Evolutionary conservation across 129 eudicot species (phyloP).

Genomic region (Tagetes erecta): DNA sequence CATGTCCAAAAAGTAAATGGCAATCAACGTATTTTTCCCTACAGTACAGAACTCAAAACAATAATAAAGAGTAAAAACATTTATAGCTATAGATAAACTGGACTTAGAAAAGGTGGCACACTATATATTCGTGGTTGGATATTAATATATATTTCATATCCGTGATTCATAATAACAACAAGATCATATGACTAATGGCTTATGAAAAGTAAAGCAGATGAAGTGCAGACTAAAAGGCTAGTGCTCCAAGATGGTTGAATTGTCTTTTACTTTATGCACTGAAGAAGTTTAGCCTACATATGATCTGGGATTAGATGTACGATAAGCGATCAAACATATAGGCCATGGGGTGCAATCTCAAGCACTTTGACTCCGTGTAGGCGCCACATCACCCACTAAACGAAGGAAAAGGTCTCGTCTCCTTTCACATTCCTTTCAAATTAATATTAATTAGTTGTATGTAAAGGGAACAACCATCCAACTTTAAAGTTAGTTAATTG

Average conservation of each 20-base stretch:
- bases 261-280: background rate
- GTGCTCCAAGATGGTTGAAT: background rate
- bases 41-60: background rate
- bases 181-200: background rate
- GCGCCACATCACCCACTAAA: too few relatives aligned
- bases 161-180: background rate
- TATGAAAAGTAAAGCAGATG: conserved; percentile 4
- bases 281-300: background rate
- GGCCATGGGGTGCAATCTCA: too few relatives aligned
- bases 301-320: background rate
- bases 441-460: too few relatives aligned
- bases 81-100: background rate
- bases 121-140: background rate
- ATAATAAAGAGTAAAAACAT: background rate
- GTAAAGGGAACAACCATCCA: too few relatives aligned
- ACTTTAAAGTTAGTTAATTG: too few relatives aligned
- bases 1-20: background rate
- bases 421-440: too few relatives aligned
- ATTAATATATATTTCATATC: background rate
- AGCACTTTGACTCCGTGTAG: too few relatives aligned
- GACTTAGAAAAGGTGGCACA: background rate
- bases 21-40: background rate
- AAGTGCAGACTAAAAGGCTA: background rate
- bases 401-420: too few relatives aligned
- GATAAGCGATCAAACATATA: background rate